Evolutionary conservation across 1,284 basidiomycete genomes (phyloP), one percentile per base, ranked within the genome.

Genomic region (Boletus sp.): DNA sequence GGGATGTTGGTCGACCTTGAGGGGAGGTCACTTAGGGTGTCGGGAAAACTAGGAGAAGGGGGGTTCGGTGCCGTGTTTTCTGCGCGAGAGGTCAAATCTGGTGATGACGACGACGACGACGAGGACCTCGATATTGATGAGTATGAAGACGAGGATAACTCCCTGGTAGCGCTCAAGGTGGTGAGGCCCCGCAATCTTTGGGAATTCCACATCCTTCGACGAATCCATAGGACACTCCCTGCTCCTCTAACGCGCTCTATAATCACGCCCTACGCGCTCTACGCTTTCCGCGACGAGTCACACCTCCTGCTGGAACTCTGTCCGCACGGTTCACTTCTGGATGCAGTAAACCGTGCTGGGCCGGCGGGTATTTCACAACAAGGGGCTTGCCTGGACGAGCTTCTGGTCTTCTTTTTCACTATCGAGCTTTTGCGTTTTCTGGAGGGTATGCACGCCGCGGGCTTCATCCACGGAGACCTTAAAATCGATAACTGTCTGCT

Each of bases 401-500:
- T 96, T 7, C 76, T 99, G 39, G 93, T 93, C 44, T 81, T 96
- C 65, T 99, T 99, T 78, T 99, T 99, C 77, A 76, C 87, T 25
- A 80, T 94, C 59, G 95, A 99, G 67, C 80, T 99, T 16, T 70
- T 98, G 43, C 84, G 86, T 17, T 71, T 90, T 10, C 70, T 98
- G 41, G 91, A 96, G 62, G 83, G 77, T 19, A 77, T 98, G 66
- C 96, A 99, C 66, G 53, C 66, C 8, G 74, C 76, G 0, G 88
- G 89, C 14, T 88, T 98, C 70, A 88, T 99, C 57, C 96, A 99
- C 61, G 95, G 96, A 35, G 96, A 99, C 71, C 77, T 99, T 58
- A 99, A 99, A 76, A 97, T 98, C 64, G 96, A 99, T 73, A 99
- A 99, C 69, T 97, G 94, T 65, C 78, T 99, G 12, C 74, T 99